Evolutionary conservation across 2,329 filamentous ascomycete genomes (phyloP), one percentile per base, ranked within the genome.

Genomic region (Nemania diffusa): DNA sequence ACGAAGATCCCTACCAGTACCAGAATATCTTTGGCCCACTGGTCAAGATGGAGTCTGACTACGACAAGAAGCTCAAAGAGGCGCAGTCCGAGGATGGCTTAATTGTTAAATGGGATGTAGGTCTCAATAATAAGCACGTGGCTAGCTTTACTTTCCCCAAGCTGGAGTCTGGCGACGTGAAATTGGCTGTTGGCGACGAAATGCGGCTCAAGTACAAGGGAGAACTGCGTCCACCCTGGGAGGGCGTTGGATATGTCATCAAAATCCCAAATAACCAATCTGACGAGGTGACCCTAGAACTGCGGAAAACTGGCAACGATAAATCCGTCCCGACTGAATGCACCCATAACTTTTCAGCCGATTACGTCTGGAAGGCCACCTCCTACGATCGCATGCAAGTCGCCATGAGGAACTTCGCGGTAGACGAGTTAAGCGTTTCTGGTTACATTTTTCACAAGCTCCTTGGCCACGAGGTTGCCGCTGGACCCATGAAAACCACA

Each of bases 261-360:
- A 99, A 99, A 83, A 98, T 99, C 67, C 97, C 96, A 24, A 98
- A 99, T 85, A 98, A 98, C 81, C 94, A 97, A 82, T 97, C 94
- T 15, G 96, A 99, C 76, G 95, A 99, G 79, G 96, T 99, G 59
- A 97, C 92, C 9, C 91, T 99, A 71, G 96, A 99, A 79, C 83
- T 99, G 77, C 92, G 96, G 73, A 93, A 96, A 75, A 95, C 96
- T 70, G 94, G 93, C 69, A 97, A 97, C 78, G 94, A 98, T 82
- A 98, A 98, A 81, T 93, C 92, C 29, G 93, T 98, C 0, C 96
- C 96, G 0, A 97, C 93, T 0, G 95, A 99, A 76, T 96, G 95
- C 80, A 97, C 95, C 0, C 93, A 97, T 81, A 97, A 97, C 80
- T 99, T 99, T 81, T 97, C 94, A 17, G 96, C 95, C 72, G 96